Evolutionary conservation across 305 asterid genomes (phyloP), one percentile per base, ranked within the genome.

Genomic region (Rubia occidens): DNA sequence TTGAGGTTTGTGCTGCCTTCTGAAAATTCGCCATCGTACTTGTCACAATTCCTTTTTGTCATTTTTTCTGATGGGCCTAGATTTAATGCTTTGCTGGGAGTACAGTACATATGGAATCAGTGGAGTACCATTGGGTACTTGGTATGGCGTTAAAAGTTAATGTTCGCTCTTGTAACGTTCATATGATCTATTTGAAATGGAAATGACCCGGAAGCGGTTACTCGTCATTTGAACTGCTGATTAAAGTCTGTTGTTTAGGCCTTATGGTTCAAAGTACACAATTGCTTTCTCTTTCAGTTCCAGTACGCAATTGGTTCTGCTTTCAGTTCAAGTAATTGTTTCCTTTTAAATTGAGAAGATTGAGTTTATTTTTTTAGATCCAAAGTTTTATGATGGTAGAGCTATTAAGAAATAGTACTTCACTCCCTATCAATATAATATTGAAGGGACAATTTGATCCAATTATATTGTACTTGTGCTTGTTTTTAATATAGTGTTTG

Each of bases 1-100:
- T 87, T 70, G 97, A 94, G 99, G 99, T 94, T 71, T 24, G 76
- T 77, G 64, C 64, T 58, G 64, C 69, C 65, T 68, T 63, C 43
- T 15, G 32, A 60, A 49, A 71, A 11, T 75, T 67, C 55, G 43
- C 44, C 64, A 72, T 76, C 49, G 47, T 76, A 21, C 47, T 1
- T 37, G 18, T 18, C 49, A 37, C 32, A 53, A 51, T 0, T 13
- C 35, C 62, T 15, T 35, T 35, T 67, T 51, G 21, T 51, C 49
- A 2, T 47, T 64, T 15, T 17, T 32, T 56, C 32, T 72, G 24
- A 42, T 8, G 63, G 15, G 24, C 29, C 2, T 66, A 35, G 69
- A n/a, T 53, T 62, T 62, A 11, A 9, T 21, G 18, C 13, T 40
- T 4, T 37, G 17, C 49, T 51, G 8, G 40, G 20, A 47, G 17